A percentile compares a stretch with the other conserved stretches of the same genome.
phyloP scores from a whole-genome alignment of 192 early-diverging fungal genomes.

The Pilobolus umbonatus region DNA sequence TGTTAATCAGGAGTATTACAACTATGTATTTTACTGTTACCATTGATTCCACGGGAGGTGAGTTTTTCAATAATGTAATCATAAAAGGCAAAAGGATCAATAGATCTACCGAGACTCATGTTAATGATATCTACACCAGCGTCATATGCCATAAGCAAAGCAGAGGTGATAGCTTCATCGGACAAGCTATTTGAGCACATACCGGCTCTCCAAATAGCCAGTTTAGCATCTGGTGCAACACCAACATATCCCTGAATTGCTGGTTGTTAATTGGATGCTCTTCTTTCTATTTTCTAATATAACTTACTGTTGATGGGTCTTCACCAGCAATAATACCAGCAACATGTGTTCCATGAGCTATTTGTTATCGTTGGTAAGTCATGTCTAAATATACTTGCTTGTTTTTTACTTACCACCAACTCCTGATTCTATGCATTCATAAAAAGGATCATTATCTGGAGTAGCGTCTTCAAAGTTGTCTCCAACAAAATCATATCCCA shows the following conservation, averaged over 20 bases:
- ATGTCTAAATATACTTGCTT: neutral
- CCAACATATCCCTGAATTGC: constrained; percentile 43
- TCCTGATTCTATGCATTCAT: constrained; percentile 2
- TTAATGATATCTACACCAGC: constrained; percentile 73
- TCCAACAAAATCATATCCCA: constrained; percentile 40
- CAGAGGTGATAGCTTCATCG: constrained; percentile 73
- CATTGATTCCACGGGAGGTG: constrained; percentile 19
- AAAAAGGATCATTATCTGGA: constrained; percentile 21
- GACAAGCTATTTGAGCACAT: constrained; percentile 64
- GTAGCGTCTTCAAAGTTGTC: constrained; percentile 5
- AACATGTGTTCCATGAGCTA: constrained; percentile 54
- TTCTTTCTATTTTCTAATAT: neutral
- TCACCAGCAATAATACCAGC: constrained; percentile 38
- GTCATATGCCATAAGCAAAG: constrained; percentile 60
- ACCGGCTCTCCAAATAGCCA: constrained; percentile 80
- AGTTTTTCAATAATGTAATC: constrained; percentile 52
- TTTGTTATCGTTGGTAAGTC: neutral
- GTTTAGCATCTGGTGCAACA: constrained; percentile 61
- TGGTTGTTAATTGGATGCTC: neutral
- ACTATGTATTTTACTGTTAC: constrained; percentile 35
- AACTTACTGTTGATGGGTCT: constrained; percentile 30
- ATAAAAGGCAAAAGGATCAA: constrained; percentile 46
- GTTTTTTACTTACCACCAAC: neutral
- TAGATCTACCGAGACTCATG: constrained; percentile 72
- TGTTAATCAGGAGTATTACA: constrained; percentile 43